Conservation (phyloP, 2,329 filamentous ascomycete genomes). For the Trichoderma sp. region DNA sequence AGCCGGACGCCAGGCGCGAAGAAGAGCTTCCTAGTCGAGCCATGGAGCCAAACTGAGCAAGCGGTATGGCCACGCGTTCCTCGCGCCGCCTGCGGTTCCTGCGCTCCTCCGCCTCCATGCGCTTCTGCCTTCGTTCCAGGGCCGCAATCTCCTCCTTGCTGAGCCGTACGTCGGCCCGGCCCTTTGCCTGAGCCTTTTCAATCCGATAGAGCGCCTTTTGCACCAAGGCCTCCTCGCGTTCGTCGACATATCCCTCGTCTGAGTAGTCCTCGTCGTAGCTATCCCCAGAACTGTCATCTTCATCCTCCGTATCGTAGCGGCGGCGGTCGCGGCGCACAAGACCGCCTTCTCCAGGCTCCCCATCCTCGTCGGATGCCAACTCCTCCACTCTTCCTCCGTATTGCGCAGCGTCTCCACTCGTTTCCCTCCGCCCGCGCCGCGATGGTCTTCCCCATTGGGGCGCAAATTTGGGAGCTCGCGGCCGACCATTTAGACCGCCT, state of each 20-base stretch:
- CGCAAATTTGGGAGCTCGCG: slow-evolving; percentile 95
- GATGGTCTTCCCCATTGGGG: slow-evolving; percentile 99
- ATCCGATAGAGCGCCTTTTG: slow-evolving; percentile 80
- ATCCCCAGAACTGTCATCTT: slow-evolving; percentile 35
- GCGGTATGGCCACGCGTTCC: slow-evolving; percentile 55
- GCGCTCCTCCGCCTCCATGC: slow-evolving; percentile 53
- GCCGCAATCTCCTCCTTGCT: slow-evolving; percentile 79
- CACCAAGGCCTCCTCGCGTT: slow-evolving; percentile 71
- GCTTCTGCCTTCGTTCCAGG: slow-evolving; percentile 68
- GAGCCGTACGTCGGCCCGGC: slow-evolving; percentile 77
- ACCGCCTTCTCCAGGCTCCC: slow-evolving; percentile 48
- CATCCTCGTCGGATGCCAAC: slow-evolving; percentile 63
- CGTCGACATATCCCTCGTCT: slow-evolving; percentile 40
- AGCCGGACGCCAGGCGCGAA: slow-evolving; percentile 4
- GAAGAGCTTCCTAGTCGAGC: slow-evolving; percentile 38
- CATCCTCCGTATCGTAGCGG: slow-evolving; percentile 38
- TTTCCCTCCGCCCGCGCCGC: slow-evolving; percentile 75
- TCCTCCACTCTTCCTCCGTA: slow-evolving; percentile 62
- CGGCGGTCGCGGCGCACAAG: slow-evolving; percentile 45
- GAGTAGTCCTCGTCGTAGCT: slow-evolving; percentile 41
- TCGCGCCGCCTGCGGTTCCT: slow-evolving; percentile 45
- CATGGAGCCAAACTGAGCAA: slow-evolving; percentile 53
- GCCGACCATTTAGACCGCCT: slow-evolving; percentile 99
- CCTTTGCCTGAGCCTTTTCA: slow-evolving; percentile 72
- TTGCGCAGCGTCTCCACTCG: slow-evolving; percentile 51